phyloP scores from a whole-genome alignment of 352 stramenopile species.

The Thalassiosira oceanica region DNA sequence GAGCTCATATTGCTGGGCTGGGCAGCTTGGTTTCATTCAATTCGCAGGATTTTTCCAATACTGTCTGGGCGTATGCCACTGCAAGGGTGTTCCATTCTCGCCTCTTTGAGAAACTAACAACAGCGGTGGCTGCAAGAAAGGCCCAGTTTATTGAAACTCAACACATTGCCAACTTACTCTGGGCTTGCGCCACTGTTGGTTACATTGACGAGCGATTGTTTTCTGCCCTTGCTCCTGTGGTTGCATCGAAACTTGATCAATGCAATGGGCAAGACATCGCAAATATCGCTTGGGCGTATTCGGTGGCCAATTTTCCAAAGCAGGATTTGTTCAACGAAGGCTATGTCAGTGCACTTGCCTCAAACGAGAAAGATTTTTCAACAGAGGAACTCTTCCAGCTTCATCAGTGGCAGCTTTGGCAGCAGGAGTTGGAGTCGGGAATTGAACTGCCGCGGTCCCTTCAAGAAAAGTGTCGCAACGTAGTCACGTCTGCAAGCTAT shows the following conservation, averaged over 20 bases:
- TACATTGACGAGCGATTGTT: slow-evolving; percentile 7
- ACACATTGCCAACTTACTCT: slow-evolving; percentile 14
- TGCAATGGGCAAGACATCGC: neutral
- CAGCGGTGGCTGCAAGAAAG: neutral
- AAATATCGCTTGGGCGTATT: slow-evolving; percentile 19
- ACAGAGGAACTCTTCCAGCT: slow-evolving; percentile 27
- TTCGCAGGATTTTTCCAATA: neutral
- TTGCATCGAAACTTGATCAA: neutral
- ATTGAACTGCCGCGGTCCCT: slow-evolving; percentile 7
- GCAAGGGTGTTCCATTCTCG: no score
- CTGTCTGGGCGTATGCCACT: slow-evolving; percentile 4
- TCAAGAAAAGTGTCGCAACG: slow-evolving; percentile 19
- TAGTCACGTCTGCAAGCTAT: neutral
- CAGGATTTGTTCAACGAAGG: slow-evolving; percentile 2
- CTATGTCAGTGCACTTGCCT: slow-evolving; percentile 18
- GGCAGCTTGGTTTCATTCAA: neutral
- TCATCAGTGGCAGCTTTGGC: slow-evolving; percentile 42
- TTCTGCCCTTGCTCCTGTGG: neutral
- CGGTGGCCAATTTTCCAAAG: slow-evolving; percentile 8
- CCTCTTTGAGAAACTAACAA: slow-evolving; percentile 9
- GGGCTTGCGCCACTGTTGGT: slow-evolving; percentile 3
- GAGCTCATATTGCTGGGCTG: neutral
- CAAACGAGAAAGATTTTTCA: slow-evolving; percentile 19
- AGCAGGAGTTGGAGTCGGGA: slow-evolving; percentile 10
- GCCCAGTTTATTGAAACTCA: slow-evolving; percentile 9